Percentiles rank a stretch among this genome's conserved stretches.
These are phyloP conservation scores for Teunomyces pallodes DNA, from an alignment of 805 yeast genomes.

Conservation along the genomic window DNA sequence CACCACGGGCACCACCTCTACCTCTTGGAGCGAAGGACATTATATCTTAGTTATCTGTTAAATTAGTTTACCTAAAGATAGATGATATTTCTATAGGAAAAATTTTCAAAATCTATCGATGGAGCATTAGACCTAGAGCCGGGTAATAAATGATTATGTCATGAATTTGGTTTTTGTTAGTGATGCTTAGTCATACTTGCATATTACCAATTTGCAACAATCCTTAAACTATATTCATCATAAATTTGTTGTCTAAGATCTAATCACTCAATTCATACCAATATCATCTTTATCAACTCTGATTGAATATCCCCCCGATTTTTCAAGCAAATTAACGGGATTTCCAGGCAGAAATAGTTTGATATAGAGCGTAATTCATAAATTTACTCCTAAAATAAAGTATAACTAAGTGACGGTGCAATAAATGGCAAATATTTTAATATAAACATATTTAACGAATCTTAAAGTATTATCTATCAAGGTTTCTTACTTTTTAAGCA, in stretches of 20 bases:
- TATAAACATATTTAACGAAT: neutral
- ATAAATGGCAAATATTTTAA: neutral
- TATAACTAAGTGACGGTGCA: neutral
- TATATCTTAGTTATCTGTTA: slow-evolving; percentile 14
- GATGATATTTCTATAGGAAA: slow-evolving; percentile 8
- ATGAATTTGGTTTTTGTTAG: neutral
- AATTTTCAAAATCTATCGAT: slow-evolving; percentile 6
- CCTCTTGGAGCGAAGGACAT: slow-evolving; percentile 84
- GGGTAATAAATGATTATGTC: slow-evolving; percentile 9
- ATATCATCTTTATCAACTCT: no score
- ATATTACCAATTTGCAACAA: neutral
- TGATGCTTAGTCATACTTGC: slow-evolving; percentile 1
- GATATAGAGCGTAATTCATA: neutral
- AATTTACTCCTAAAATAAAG: neutral
- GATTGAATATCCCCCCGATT: no score
- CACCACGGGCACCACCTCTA: slow-evolving; percentile 51
- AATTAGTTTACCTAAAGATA: slow-evolving; percentile 4
- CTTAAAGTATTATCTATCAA: no score
- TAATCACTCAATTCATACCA: no score
- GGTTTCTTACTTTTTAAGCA: neutral
- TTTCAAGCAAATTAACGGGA: no score
- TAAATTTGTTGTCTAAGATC: no score
- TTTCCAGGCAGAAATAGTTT: no score
- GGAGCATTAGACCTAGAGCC: slow-evolving; percentile 1
- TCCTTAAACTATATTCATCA: neutral